Percentiles rank a stretch among this genome's conserved stretches.
phyloP scores from a whole-genome alignment of 768 basidiomycete genomes.

The Lyophyllum atratum region DNA sequence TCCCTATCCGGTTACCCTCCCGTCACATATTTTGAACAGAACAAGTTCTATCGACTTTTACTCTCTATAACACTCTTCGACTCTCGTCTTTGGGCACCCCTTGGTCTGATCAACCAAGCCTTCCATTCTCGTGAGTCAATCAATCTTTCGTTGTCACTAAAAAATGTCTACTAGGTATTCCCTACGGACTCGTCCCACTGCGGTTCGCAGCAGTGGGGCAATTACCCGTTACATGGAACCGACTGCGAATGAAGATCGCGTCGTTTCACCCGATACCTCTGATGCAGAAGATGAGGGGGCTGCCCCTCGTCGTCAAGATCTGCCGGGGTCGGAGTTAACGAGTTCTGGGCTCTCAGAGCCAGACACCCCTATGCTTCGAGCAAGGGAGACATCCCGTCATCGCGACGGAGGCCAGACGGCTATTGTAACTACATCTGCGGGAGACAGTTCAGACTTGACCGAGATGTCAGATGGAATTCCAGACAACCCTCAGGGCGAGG shows the following conservation, averaged over 20 bases:
- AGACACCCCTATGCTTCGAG: background rate
- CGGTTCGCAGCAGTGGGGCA: background rate
- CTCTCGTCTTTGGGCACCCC: slow-evolving; percentile 1
- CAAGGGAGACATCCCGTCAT: background rate
- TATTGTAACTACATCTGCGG: background rate
- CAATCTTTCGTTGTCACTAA: background rate
- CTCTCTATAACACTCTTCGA: background rate
- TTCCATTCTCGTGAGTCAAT: background rate
- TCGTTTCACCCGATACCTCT: background rate
- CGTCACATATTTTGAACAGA: slow-evolving; percentile 9
- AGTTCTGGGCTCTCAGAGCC: too few relatives aligned
- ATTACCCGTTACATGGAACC: background rate
- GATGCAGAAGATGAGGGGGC: background rate
- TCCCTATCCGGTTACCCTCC: background rate
- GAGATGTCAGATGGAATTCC: background rate
- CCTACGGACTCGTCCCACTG: background rate
- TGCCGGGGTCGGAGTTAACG: too few relatives aligned
- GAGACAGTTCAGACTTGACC: background rate
- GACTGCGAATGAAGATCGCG: too few relatives aligned
- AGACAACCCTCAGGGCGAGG: background rate
- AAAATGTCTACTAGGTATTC: background rate
- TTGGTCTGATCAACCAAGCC: slow-evolving; percentile 14
- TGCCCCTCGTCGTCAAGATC: background rate
- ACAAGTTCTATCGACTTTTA: background rate
- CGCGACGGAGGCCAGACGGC: background rate